phyloP scores from a whole-genome alignment of 805 yeast genomes.

The Ogataea methanolica region DNA sequence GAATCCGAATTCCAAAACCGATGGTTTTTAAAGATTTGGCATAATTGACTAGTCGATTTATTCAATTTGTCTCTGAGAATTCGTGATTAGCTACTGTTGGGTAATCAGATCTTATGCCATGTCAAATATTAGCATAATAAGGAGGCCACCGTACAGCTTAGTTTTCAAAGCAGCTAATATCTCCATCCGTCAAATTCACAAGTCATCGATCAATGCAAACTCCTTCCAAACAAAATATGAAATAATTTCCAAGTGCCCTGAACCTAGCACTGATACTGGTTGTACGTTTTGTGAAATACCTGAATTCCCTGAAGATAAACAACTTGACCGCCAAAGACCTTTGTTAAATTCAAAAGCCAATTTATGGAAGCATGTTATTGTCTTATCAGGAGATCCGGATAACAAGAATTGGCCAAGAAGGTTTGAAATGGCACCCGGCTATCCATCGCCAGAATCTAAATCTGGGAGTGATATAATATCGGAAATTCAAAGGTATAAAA shows the following conservation, averaged over 20 bases:
- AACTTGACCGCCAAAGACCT: slow-evolving; percentile 34
- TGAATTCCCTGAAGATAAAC: slow-evolving; percentile 38
- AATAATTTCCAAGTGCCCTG: slow-evolving; percentile 37
- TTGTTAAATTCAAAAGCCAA: slow-evolving; percentile 44
- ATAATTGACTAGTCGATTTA: no score
- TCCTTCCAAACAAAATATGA: slow-evolving; percentile 6
- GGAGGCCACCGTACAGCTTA: no score
- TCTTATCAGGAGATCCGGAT: slow-evolving; percentile 39
- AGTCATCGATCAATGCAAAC: no score
- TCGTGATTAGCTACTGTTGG: no score
- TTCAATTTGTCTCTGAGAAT: no score
- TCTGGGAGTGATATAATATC: slow-evolving; percentile 32
- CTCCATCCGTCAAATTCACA: no score
- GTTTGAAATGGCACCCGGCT: slow-evolving; percentile 43
- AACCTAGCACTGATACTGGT: slow-evolving; percentile 51
- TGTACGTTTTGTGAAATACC: slow-evolving; percentile 52
- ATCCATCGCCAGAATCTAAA: background rate
- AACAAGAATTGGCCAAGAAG: slow-evolving; percentile 43
- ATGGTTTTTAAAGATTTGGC: no score
- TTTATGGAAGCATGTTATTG: slow-evolving; percentile 53
- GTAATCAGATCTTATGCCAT: no score
- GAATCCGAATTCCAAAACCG: no score
- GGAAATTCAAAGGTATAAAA: slow-evolving; percentile 33
- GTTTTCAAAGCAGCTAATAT: no score
- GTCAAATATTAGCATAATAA: no score